A percentile compares a stretch with the other conserved stretches of the same genome.
Evolutionary conservation across 2,329 filamentous ascomycete species (phyloP).

Genomic region (Fusarium pilosicola): DNA sequence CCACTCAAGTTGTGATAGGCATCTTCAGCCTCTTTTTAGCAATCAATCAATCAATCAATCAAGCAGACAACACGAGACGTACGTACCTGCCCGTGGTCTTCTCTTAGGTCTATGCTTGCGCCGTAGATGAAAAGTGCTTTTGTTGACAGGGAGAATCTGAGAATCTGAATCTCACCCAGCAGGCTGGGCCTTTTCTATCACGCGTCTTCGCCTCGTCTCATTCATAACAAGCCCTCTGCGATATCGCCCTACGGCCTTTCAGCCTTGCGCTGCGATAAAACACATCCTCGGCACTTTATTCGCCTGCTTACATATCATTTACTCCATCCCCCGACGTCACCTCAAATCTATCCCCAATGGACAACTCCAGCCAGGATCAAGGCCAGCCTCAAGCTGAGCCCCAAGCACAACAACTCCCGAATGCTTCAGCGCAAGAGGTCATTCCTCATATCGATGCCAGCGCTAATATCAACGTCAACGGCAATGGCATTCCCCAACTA

Average conservation of each 20-base stretch:
- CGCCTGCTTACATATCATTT: neutral
- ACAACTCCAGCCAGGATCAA: conserved; percentile 32
- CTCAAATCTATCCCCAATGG: conserved; percentile 22
- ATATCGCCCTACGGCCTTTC: conserved; percentile 19
- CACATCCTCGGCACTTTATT: neutral
- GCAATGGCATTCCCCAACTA: conserved; percentile 36
- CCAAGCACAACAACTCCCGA: conserved; percentile 33
- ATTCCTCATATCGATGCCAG: conserved; percentile 18
- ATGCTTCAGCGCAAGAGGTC: conserved; percentile 4
- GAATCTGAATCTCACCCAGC: conserved; percentile 28
- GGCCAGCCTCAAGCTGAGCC: conserved; percentile 34
- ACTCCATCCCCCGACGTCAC: neutral
- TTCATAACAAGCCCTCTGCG: neutral
- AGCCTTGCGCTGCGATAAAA: conserved; percentile 26
- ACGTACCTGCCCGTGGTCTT: neutral
- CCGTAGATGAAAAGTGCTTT: conserved; percentile 26
- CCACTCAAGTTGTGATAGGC: conserved; percentile 11
- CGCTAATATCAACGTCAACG: conserved; percentile 22
- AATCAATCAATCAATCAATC: conserved; percentile 12
- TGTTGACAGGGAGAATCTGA: conserved; percentile 4
- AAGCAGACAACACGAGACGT: neutral
- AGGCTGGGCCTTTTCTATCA: conserved; percentile 35
- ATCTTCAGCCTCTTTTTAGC: neutral
- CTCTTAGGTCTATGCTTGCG: neutral
- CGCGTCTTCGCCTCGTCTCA: conserved; percentile 30